Percentiles rank a stretch among this genome's conserved stretches.
Conservation (phyloP, 2,329 filamentous ascomycete species). For the Verticillium nonalfalfae region DNA sequence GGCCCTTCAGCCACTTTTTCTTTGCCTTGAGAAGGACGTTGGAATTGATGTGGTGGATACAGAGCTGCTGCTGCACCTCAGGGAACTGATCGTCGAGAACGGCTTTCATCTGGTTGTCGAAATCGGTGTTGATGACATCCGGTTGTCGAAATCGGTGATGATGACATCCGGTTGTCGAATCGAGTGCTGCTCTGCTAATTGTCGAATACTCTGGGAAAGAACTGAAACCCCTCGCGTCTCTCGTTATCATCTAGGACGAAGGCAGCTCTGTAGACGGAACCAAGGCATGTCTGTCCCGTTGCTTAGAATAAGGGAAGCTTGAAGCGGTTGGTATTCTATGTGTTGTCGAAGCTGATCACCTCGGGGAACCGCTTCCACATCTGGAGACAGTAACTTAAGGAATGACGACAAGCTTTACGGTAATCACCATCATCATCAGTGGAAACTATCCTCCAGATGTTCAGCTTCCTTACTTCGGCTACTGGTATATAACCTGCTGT, state of each 20-base stretch:
- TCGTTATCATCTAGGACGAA: conserved; percentile 3
- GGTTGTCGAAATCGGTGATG: conserved; percentile 2
- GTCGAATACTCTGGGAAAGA: not conserved
- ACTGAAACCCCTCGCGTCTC: conserved; percentile 1
- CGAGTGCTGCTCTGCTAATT: not conserved
- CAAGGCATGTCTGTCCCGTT: not conserved
- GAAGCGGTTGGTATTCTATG: conserved; percentile 10
- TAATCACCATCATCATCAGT: too few species aligned
- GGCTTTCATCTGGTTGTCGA: conserved; percentile 2
- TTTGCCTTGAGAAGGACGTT: not conserved
- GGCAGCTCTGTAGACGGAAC: not conserved
- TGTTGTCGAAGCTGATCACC: conserved; percentile 10
- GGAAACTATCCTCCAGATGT: too few species aligned
- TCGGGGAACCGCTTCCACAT: conserved; percentile 12
- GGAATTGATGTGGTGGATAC: not conserved
- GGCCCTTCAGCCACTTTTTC: too few species aligned
- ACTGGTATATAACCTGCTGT: too few species aligned
- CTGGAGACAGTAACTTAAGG: conserved; percentile 2
- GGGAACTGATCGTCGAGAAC: not conserved
- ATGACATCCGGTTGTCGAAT: conserved; percentile 1
- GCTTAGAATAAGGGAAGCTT: conserved; percentile 6
- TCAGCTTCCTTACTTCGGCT: too few species aligned
- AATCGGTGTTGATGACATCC: conserved; percentile 5
- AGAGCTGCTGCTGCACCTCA: conserved; percentile 2
- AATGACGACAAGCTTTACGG: too few species aligned